phyloP scores from a whole-genome alignment of 805 yeast species.

The Wickerhamiella kazuoi region DNA sequence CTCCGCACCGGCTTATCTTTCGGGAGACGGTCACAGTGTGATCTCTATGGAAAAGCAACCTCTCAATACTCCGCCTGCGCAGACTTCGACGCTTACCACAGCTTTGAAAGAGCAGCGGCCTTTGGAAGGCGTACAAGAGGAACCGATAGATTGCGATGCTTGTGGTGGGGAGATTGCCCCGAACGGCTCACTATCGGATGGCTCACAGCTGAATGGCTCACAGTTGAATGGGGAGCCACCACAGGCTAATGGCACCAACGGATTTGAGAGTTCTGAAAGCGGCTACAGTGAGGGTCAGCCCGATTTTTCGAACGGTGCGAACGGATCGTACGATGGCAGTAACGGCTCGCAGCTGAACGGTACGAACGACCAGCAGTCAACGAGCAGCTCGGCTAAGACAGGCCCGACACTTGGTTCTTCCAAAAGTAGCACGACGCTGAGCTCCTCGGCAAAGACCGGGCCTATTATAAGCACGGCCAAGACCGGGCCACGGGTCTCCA shows the following conservation, averaged over 20 bases:
- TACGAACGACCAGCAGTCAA: background rate
- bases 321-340: background rate
- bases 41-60: background rate
- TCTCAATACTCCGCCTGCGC: background rate
- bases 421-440: background rate
- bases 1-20: background rate
- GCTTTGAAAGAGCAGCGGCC: background rate
- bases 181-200: background rate
- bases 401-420: background rate
- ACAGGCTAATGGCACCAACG: background rate
- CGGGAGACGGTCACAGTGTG: background rate
- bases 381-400: background rate
- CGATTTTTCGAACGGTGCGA: background rate
- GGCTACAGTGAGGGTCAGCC: too few species aligned
- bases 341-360: background rate
- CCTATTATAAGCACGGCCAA: constrained; percentile 1
- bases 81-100: background rate
- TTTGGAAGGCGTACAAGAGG: background rate
- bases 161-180: background rate
- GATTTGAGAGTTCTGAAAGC: too few species aligned
- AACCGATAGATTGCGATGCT: too few species aligned
- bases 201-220: constrained; percentile 1
- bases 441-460: constrained; percentile 8
- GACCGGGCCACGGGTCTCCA: constrained; percentile 1
- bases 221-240: too few species aligned